Percentiles rank a stretch among this genome's conserved stretches.
Conservation (phyloP, 31 red algal species). For the Asparagopsis taxiformis region DNA sequence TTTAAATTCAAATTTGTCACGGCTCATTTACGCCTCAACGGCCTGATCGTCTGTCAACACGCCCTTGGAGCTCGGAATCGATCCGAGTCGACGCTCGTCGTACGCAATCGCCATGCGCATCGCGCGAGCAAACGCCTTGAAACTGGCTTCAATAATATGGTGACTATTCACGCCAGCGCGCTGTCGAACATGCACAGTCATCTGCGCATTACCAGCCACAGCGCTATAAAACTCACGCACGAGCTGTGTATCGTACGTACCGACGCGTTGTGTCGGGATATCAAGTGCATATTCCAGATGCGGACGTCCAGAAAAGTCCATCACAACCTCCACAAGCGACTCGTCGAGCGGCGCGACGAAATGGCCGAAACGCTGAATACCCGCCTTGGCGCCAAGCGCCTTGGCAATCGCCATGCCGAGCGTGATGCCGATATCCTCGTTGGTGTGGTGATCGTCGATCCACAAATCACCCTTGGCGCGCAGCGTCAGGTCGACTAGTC, state of each 20-base stretch:
- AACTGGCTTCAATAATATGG: slow-evolving; percentile 1
- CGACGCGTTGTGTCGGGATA: neutral
- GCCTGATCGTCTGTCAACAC: neutral
- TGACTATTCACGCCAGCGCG: slow-evolving; percentile 3
- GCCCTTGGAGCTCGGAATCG: slow-evolving; percentile 11
- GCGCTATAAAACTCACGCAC: neutral
- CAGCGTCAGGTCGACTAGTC: slow-evolving; percentile 8
- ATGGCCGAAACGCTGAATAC: slow-evolving; percentile 1
- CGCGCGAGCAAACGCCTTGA: slow-evolving; percentile 3
- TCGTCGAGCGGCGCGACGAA: slow-evolving; percentile 13
- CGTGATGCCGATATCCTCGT: neutral
- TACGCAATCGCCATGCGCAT: neutral
- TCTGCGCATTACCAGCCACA: neutral
- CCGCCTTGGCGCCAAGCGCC: slow-evolving; percentile 1
- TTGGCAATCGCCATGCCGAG: neutral
- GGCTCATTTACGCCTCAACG: too few relatives aligned
- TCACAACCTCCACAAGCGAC: neutral
- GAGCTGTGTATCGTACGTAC: neutral
- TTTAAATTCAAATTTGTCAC: too few relatives aligned
- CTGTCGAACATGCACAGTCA: neutral
- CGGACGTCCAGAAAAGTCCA: slow-evolving; percentile 6
- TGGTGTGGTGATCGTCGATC: slow-evolving; percentile 1
- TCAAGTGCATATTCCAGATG: neutral
- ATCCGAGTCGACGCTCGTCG: neutral
- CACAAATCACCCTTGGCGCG: neutral